Evolutionary conservation across 2,329 filamentous ascomycete species (phyloP).

Genomic region (Neoarthrinium moseri): DNA sequence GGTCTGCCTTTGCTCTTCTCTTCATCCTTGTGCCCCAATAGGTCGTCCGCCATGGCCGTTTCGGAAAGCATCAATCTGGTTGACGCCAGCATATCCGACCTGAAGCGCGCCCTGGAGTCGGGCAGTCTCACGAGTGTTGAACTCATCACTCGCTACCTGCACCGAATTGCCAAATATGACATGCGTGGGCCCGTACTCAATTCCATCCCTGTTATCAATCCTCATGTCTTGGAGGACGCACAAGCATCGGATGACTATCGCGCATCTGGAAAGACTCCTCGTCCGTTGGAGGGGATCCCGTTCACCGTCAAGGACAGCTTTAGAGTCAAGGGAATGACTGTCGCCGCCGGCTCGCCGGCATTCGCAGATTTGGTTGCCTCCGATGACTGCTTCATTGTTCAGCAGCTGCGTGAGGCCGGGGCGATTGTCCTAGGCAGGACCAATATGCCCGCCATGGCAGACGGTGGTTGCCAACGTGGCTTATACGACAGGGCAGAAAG

Average conservation of each 20-base stretch:
- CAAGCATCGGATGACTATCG: slow-evolving; percentile 43
- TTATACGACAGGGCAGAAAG: neutral
- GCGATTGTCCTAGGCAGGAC: neutral
- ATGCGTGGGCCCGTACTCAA: slow-evolving; percentile 38
- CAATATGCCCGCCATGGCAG: neutral
- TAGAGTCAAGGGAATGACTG: neutral
- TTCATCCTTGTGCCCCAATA: too few species aligned
- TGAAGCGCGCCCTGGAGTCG: slow-evolving; percentile 38
- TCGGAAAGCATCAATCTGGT: neutral
- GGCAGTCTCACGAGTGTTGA: slow-evolving; percentile 43
- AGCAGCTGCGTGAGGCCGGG: neutral
- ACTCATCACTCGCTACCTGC: slow-evolving; percentile 42
- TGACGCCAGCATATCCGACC: slow-evolving; percentile 33
- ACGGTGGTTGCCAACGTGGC: neutral
- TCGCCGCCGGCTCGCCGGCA: neutral
- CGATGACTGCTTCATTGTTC: neutral
- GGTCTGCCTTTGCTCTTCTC: too few species aligned
- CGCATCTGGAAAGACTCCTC: slow-evolving; percentile 30
- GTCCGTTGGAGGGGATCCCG: slow-evolving; percentile 38
- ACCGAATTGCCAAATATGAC: slow-evolving; percentile 46
- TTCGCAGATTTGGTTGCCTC: neutral
- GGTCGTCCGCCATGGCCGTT: too few species aligned
- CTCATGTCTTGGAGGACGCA: slow-evolving; percentile 43
- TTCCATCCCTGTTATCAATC: slow-evolving; percentile 47
- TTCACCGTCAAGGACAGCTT: neutral